phyloP scores from a whole-genome alignment of 768 basidiomycete species.

The Strobilomyces echinocephalus region DNA sequence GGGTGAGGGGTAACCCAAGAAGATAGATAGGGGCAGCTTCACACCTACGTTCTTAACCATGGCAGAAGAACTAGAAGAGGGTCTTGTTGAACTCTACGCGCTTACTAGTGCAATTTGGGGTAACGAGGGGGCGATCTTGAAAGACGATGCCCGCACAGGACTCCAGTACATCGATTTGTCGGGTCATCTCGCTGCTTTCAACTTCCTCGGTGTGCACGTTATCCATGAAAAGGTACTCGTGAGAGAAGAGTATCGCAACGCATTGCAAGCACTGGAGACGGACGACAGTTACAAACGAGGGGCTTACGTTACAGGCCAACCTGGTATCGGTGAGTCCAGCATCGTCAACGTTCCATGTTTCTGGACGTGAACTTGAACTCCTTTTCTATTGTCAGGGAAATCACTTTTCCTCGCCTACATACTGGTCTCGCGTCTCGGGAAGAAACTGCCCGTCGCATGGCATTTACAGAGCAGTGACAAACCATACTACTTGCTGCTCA shows the following conservation, averaged over 20 bases:
- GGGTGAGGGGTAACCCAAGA: no score
- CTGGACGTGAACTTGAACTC: background rate
- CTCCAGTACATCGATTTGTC: no score
- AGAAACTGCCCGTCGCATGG: background rate
- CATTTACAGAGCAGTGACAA: background rate
- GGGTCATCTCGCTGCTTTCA: no score
- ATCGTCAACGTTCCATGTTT: no score
- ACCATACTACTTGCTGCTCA: background rate
- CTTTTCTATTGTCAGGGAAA: background rate
- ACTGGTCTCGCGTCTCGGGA: background rate
- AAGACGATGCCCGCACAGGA: no score
- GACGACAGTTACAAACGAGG: background rate
- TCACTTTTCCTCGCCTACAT: background rate
- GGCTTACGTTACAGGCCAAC: background rate
- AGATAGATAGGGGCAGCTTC: no score
- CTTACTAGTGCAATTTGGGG: no score
- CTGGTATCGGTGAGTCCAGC: background rate
- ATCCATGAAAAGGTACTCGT: slow-evolving; percentile 20
- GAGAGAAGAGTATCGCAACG: background rate
- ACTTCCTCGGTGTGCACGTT: no score
- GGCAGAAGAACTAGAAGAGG: no score
- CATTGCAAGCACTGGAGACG: background rate
- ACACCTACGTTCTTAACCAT: no score
- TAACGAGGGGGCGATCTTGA: no score
- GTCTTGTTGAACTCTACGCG: no score